These are phyloP conservation scores for Termitomyces sp. DNA, from an alignment of 768 basidiomycete genomes.

Conservation along the genomic window DNA sequence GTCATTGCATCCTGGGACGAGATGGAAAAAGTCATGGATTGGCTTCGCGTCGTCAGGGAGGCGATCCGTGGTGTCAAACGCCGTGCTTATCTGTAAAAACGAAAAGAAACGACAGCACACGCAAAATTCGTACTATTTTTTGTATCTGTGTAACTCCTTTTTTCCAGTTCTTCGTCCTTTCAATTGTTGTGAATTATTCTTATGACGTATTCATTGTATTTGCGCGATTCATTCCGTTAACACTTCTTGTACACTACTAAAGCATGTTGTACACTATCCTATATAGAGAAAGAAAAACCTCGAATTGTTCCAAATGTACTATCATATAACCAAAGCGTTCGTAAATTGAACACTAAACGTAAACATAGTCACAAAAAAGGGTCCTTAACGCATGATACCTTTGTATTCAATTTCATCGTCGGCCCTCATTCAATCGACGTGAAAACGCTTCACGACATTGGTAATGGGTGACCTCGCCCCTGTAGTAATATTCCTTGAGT, in stretches of 20 bases:
- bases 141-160: conserved; percentile 6
- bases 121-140: neutral
- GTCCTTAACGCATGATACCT: neutral
- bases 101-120: conserved; percentile 4
- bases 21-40: conserved; percentile 51
- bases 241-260: conserved; percentile 16
- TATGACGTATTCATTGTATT: conserved; percentile 26
- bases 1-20: conserved; percentile 55
- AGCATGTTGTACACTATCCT: conserved; percentile 12
- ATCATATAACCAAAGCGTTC: neutral
- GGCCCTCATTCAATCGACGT: conserved; percentile 40
- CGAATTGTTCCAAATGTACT: neutral
- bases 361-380: neutral
- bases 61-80: conserved; percentile 54
- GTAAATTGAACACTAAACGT: neutral
- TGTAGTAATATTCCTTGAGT: conserved; percentile 22
- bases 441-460: conserved; percentile 89
- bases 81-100: conserved; percentile 37
- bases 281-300: conserved; percentile 8
- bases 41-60: conserved; percentile 63
- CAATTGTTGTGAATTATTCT: conserved; percentile 10
- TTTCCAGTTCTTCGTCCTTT: neutral
- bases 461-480: conserved; percentile 95
- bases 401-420: conserved; percentile 13
- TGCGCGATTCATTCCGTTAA: conserved; percentile 13